Percentiles rank a stretch among this genome's conserved stretches.
Conservation (phyloP, 495 filamentous ascomycete genomes). For the Sordaria brevicollis region DNA sequence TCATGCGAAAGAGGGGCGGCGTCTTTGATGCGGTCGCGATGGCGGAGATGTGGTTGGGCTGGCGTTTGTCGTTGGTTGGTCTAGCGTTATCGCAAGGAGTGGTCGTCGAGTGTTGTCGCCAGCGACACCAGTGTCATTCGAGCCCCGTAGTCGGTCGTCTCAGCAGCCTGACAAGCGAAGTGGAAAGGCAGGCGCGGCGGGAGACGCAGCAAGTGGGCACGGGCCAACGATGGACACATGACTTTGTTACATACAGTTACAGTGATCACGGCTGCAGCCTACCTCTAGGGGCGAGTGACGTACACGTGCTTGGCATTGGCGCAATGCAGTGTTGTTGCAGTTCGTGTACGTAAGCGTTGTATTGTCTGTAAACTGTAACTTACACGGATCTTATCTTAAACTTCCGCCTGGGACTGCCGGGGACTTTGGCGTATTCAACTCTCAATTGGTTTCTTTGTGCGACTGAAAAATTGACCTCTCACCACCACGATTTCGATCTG, state of each 20-base stretch:
- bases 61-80: not conserved
- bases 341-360: not conserved
- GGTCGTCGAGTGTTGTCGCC: not conserved
- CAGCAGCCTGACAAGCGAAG: not conserved
- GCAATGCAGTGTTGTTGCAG: not conserved
- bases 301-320: not conserved
- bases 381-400: not conserved
- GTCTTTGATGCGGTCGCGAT: not conserved
- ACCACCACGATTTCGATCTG: not conserved
- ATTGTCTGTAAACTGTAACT: not conserved
- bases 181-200: not conserved
- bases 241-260: not conserved
- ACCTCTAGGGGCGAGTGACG: not conserved
- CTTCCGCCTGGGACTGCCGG: not conserved
- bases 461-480: not conserved
- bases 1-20: not conserved
- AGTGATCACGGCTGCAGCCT: not conserved
- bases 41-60: not conserved
- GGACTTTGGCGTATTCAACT: not conserved
- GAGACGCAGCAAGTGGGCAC: not conserved
- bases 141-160: not conserved
- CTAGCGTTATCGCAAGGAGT: not conserved
- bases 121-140: not conserved
- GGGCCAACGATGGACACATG: not conserved
- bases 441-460: not conserved